Evolutionary conservation across 1,139 yeast genomes (phyloP).

Genomic region (Ogataea hybrid): DNA sequence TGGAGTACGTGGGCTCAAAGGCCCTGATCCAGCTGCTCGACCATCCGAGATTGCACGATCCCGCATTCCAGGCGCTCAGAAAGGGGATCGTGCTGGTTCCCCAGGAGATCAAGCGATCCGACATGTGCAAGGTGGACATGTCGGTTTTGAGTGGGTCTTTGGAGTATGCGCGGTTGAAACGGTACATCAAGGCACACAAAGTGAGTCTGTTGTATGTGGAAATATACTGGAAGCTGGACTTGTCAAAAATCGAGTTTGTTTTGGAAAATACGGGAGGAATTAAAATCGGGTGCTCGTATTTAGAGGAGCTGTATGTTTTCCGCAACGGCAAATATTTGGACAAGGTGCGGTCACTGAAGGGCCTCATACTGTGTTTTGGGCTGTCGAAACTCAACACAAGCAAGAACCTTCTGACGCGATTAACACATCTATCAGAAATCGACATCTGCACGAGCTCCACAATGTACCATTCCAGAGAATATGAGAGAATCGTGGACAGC

Average conservation of each 20-base stretch:
- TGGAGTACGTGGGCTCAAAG: slow-evolving; percentile 7
- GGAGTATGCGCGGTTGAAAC: slow-evolving; percentile 6
- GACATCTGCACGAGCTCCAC: slow-evolving; percentile 18
- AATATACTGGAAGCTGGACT: slow-evolving; percentile 16
- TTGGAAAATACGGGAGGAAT: slow-evolving; percentile 11
- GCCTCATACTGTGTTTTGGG: slow-evolving; percentile 17
- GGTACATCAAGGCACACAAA: slow-evolving; percentile 3
- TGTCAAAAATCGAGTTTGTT: slow-evolving; percentile 12
- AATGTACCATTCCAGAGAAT: slow-evolving; percentile 18
- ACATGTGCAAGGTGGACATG: slow-evolving; percentile 5
- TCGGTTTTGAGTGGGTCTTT: slow-evolving; percentile 9
- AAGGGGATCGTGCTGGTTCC: slow-evolving; percentile 12
- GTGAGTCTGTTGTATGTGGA: slow-evolving; percentile 6
- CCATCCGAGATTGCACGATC: slow-evolving; percentile 4
- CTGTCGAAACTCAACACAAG: slow-evolving; percentile 17
- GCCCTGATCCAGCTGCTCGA: slow-evolving; percentile 8
- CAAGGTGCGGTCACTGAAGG: slow-evolving; percentile 13
- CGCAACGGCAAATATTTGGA: slow-evolving; percentile 12
- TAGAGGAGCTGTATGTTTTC: slow-evolving; percentile 14
- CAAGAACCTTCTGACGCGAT: slow-evolving; percentile 9
- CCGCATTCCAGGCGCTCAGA: slow-evolving; percentile 12
- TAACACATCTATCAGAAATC: slow-evolving; percentile 13
- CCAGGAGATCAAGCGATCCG: slow-evolving; percentile 9
- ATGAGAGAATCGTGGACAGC: slow-evolving; percentile 17
- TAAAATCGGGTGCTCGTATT: slow-evolving; percentile 15